Evolutionary conservation across 768 basidiomycete genomes (phyloP).

Genomic region (Leccinum longicurvipes): DNA sequence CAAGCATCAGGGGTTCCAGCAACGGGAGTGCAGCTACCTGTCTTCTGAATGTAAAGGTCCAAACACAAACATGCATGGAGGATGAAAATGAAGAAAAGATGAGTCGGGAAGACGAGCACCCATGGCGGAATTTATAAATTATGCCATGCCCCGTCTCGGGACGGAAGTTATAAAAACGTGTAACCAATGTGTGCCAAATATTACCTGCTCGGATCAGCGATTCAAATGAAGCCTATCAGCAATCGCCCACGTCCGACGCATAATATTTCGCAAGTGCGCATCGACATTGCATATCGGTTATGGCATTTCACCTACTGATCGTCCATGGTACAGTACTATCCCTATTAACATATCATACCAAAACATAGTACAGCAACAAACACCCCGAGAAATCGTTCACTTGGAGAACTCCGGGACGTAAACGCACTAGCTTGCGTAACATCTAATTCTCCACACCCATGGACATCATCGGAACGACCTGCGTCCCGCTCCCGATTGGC

Average conservation of each 20-base stretch:
- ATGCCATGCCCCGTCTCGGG: not conserved
- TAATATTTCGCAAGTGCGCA: not conserved
- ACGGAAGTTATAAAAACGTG: not conserved
- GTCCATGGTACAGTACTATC: slow-evolving; percentile 7
- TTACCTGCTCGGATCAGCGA: slow-evolving; percentile 6
- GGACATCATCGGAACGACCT: slow-evolving; percentile 13
- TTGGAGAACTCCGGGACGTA: slow-evolving; percentile 6
- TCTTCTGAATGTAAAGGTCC: not conserved
- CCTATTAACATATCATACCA: slow-evolving; percentile 20
- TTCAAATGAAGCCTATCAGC: not conserved
- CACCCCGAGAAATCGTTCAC: slow-evolving; percentile 1
- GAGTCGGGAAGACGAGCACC: not conserved
- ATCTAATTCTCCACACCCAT: slow-evolving; percentile 16
- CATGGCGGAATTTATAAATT: not conserved
- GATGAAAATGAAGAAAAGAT: not conserved
- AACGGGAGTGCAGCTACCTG: not conserved
- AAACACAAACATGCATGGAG: not conserved
- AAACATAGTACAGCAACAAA: slow-evolving; percentile 10
- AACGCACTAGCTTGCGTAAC: slow-evolving; percentile 6
- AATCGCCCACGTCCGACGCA: not conserved
- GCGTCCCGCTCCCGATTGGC: slow-evolving; percentile 19
- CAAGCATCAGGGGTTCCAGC: no score
- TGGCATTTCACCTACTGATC: slow-evolving; percentile 4
- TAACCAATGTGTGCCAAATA: not conserved
- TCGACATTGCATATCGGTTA: not conserved